These are phyloP conservation scores for Penicillium coprophilum DNA, from an alignment of 495 filamentous ascomycete genomes.

Conservation along the genomic window DNA sequence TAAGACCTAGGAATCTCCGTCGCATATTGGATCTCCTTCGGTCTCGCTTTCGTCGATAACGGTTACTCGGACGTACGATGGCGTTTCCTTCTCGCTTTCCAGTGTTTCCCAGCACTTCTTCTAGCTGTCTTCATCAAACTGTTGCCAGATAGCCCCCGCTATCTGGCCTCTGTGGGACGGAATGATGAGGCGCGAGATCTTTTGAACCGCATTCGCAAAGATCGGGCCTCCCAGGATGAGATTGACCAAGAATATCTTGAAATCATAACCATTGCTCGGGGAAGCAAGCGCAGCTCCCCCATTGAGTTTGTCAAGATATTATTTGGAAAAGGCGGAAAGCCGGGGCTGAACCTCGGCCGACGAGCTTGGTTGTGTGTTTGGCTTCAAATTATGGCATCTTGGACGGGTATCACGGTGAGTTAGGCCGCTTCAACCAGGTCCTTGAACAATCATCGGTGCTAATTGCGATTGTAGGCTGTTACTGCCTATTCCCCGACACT, in stretches of 20 bases:
- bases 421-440: not conserved
- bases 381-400: constrained; percentile 56
- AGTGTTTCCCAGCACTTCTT: constrained; percentile 53
- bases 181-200: constrained; percentile 41
- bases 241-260: constrained; percentile 44
- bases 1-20: constrained; percentile 58
- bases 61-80: constrained; percentile 52
- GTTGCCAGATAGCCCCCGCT: constrained; percentile 52
- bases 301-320: constrained; percentile 40
- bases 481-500: constrained; percentile 45
- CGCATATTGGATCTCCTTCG: constrained; percentile 64
- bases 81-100: constrained; percentile 57
- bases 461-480: constrained; percentile 34
- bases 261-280: constrained; percentile 35
- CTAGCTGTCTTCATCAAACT: constrained; percentile 49
- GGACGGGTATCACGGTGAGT: constrained; percentile 51
- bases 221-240: constrained; percentile 24
- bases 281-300: constrained; percentile 37
- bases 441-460: not conserved
- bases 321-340: constrained; percentile 32
- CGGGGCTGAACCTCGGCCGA: constrained; percentile 36
- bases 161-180: constrained; percentile 39
- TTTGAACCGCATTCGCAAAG: constrained; percentile 28
- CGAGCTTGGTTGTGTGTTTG: constrained; percentile 51
- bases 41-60: constrained; percentile 52